Evolutionary conservation across 345 rosid genomes (phyloP), one percentile per base, ranked within the genome.

Genomic region (Syzygium aqueum): DNA sequence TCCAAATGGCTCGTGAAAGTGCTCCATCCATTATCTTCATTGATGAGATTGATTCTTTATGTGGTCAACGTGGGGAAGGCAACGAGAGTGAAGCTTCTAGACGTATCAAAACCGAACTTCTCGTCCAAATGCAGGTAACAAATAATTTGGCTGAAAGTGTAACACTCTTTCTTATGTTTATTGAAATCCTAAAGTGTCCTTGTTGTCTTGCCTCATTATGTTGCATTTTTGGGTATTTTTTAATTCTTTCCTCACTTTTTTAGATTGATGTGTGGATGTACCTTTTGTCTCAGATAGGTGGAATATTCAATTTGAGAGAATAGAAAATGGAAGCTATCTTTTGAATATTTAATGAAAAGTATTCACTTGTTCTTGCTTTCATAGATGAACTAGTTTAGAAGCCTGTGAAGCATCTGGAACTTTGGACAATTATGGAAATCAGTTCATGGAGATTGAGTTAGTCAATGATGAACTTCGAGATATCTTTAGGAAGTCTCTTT

Each of bases 11-110:
- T 86, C 96, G 98, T 51, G 99, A 96, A 90, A 96, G 98, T 97
- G 93, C 97, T 82, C 99, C 99, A 2, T 95, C 99, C 23, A 96
- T 97, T 85, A 97, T 97, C 77, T 97, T 97, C 89, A 84, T 97
- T 84, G 99, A 97, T 91, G 99, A 97, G 94, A 96, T 97, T 88
- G 99, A 97, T 91, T 96, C 99, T 73, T 90, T 97, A 85, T 95
- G 99, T 78, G 99, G 99, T 84, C 95, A 93, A 84, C 96, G 99
- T 65, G 98, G 99, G 85, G 99, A 97, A 92, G 98, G 99, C 86
- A 97, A 96, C 59, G 99, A 97, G 89, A 97, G 96, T 88, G 99
- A 97, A 94, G 99, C 99, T 59, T 97, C 99, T 84, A 92, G 99
- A 89, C 97, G 99, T 84, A 96, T 97, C 86, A 97, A 97, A 92